Percentiles rank a stretch among this genome's conserved stretches.
phyloP scores from a whole-genome alignment of 345 rosid species.

The Carallia pectinifolia region DNA sequence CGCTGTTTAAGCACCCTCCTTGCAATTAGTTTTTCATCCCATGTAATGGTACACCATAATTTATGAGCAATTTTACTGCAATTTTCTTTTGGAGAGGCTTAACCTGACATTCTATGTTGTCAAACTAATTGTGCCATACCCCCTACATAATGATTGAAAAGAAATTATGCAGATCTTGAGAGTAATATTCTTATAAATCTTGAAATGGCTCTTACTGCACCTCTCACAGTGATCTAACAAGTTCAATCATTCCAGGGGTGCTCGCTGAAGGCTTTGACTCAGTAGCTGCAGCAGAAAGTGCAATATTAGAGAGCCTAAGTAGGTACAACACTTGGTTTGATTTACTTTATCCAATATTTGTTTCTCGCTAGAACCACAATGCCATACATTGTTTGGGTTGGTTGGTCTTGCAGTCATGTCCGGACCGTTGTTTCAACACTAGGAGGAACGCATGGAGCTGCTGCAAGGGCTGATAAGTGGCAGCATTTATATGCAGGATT shows the following conservation, averaged over 20 bases:
- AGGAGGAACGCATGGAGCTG: constrained; percentile 80
- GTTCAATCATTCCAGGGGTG: constrained; percentile 55
- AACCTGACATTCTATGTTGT: background rate
- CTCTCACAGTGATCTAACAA: constrained; percentile 34
- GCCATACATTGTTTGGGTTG: constrained; percentile 1
- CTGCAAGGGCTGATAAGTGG: constrained; percentile 61
- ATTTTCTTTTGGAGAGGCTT: background rate
- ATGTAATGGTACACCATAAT: background rate
- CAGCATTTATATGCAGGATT: constrained; percentile 81
- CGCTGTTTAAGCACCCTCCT: background rate
- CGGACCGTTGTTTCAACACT: constrained; percentile 82
- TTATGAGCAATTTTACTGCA: background rate
- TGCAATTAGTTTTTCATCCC: background rate
- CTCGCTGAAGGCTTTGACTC: constrained; percentile 63
- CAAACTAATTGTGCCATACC: background rate
- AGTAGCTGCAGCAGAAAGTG: constrained; percentile 65
- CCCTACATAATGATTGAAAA: too few relatives aligned
- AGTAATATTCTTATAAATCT: background rate
- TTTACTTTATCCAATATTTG: constrained; percentile 7
- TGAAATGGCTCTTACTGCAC: constrained; percentile 13
- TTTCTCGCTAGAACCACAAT: background rate
- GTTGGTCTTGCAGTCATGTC: constrained; percentile 60
- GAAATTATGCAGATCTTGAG: background rate
- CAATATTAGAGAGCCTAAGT: constrained; percentile 72
- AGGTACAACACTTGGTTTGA: constrained; percentile 40